Evolutionary conservation across 805 yeast species (phyloP), one percentile per base, ranked within the genome.

Genomic region (Torulaspora quercuum): DNA sequence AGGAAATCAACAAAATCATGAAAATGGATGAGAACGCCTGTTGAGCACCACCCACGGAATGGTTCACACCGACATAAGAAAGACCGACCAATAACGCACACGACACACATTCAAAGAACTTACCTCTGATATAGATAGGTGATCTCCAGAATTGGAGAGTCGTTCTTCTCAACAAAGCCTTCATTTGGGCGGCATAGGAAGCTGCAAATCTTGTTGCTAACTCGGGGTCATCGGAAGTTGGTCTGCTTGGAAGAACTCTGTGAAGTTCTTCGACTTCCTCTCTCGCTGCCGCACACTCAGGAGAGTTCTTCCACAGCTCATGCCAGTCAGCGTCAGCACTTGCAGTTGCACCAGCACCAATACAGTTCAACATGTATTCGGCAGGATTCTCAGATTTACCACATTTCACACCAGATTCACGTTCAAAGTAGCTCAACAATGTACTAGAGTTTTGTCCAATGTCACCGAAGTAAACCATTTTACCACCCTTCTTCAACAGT

Each of bases 261-360:
- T 79, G 83, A 75, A 81, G 70, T 28, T 52, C 53, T 31, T 65
- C 70, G 44, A 80, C 72, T 52, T 78, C 84, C 3, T 52, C 59
- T 44, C 72, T 69, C 14, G 78, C 72, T 5, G 67, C 74, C 30
- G 63, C 55, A 55, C 68, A 74, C 56, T 76, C 78, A 20, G 61
- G 72, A 36, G 71, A 76, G 10, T 57, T 60, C 6, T 45, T 46
- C 92, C 92, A 83, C 8, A 73, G 66, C 7, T 78, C 75, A 56
- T 68, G 66, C 80, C 84, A 83, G 57, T 83, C 80, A 33, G 70
- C 72, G 19, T 61, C 52, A 11, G 72, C 74, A 36, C 64, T 53
- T 3, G 86, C 80, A 18, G 86, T 80, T 3, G 90, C 87, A 55
- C 86, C 89, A 21, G 90, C 89, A 42, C 90, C 90, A 58, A 83